Evolutionary conservation across 495 filamentous ascomycete species (phyloP), one percentile per base, ranked within the genome.

Genomic region (Penicillium pancosmium): DNA sequence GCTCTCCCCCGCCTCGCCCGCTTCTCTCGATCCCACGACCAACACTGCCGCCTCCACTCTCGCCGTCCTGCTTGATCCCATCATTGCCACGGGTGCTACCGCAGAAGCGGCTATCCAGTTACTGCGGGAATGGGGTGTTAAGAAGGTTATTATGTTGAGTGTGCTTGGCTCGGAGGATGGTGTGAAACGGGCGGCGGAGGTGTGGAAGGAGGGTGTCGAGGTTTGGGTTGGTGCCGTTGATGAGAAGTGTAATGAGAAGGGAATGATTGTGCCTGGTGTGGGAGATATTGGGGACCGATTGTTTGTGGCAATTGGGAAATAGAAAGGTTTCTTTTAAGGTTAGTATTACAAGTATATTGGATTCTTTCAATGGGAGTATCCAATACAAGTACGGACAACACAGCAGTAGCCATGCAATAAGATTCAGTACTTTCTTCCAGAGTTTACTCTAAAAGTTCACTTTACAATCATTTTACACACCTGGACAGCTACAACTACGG

Each of bases 261-360:
- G 93, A 3, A 97, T 97, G 93, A 87, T 98, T 71, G 90, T 86
- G 73, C 93, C 93, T 3, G 93, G 93, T 0, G 67, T 96, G 61
- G 92, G 92, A 1, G 93, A 97, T 81, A 89, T 97, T 60, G 93
- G 93, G 6, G 93, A 98, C 78, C 79, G 93, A 55, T 75, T 98
- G 72, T 98, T 93, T 79, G 82, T 96, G 74, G 96, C 93, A 0
- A 85, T 93, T 76, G 93, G 93, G 27, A 98, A 97, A 74, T 96
- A 84, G 57, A 31, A 4, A 9, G 27, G 23, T 23, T 23, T 31
- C 19, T 21, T 21, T 2, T 2, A 21, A 21, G 8, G 5, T 31
- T 31, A 1, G 27, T 31, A 31, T 31, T 31, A 31, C 5, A 31
- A 9, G 36, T 13, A 15, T 38, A 38, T 13, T n/a, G 36, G 2